Percentiles rank a stretch among this genome's conserved stretches.
phyloP scores from a whole-genome alignment of 768 basidiomycete genomes.

The Termitomyces sp. region DNA sequence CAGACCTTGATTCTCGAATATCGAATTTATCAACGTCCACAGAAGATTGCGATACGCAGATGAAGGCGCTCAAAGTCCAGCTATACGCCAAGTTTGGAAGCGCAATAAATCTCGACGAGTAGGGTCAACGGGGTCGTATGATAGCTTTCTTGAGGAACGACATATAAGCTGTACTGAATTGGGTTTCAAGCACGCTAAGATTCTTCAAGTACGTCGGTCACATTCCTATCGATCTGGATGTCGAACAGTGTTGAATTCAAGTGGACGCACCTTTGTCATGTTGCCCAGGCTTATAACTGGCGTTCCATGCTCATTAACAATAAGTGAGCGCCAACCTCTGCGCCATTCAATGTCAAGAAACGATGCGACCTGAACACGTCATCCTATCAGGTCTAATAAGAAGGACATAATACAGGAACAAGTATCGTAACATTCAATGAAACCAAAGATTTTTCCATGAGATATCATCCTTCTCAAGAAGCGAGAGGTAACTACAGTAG shows the following conservation, averaged over 20 bases:
- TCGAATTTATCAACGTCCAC: conserved; percentile 41
- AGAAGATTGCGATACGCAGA: conserved; percentile 63
- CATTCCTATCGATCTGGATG: not conserved
- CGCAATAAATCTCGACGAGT: conserved; percentile 90
- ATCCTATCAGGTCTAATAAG: too few species aligned
- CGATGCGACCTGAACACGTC: not conserved
- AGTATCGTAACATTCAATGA: not conserved
- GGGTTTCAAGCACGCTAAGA: too few species aligned
- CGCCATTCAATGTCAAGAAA: not conserved
- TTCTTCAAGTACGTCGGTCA: not conserved
- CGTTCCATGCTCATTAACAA: not conserved
- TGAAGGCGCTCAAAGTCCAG: conserved; percentile 75
- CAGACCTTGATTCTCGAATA: conserved; percentile 50
- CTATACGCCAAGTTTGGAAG: conserved; percentile 91
- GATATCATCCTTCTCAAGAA: not conserved
- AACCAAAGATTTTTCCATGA: too few species aligned
- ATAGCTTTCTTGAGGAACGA: not conserved
- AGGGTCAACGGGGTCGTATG: not conserved
- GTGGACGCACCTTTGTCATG: not conserved
- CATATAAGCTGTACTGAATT: not conserved
- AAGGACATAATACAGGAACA: not conserved
- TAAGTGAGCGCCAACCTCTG: not conserved
- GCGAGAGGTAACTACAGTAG: not conserved
- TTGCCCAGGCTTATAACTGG: not conserved
- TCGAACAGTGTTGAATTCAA: not conserved